phyloP scores from a whole-genome alignment of 2,329 filamentous ascomycete genomes.

The Trichoderma gracile region DNA sequence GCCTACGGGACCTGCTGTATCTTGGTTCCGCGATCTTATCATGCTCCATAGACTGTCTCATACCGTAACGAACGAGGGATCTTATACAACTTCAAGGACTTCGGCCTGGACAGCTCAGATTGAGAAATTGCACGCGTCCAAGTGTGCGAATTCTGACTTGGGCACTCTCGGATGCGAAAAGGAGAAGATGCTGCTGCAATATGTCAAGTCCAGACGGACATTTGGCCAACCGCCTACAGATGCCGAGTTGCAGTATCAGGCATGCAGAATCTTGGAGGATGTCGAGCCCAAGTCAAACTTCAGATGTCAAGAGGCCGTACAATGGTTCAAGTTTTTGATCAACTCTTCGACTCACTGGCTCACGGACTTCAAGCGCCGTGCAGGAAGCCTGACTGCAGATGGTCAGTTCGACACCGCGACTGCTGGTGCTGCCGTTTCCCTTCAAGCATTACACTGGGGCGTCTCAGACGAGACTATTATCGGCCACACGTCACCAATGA shows the following conservation, averaged over 20 bases:
- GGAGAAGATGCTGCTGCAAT: background rate
- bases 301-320: conserved; percentile 7
- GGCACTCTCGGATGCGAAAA: conserved; percentile 3
- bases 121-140: conserved; percentile 2
- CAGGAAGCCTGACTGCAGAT: background rate
- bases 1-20: conserved; percentile 6
- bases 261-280: conserved; percentile 11
- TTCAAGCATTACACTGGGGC: conserved; percentile 3
- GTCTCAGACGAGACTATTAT: background rate
- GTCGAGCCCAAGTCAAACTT: conserved; percentile 15
- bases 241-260: conserved; percentile 1
- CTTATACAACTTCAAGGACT: background rate
- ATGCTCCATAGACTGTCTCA: background rate
- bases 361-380: conserved; percentile 9
- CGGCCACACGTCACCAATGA: background rate
- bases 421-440: background rate
- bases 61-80: background rate
- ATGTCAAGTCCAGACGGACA: background rate
- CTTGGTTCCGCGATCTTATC: conserved; percentile 11
- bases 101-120: conserved; percentile 1
- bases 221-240: background rate
- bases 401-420: background rate
- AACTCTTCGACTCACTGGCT: conserved; percentile 12
- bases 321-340: conserved; percentile 16
- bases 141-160: background rate